A percentile compares a stretch with the other conserved stretches of the same genome.
Evolutionary conservation across 1,284 basidiomycete species (phyloP).

Genomic region (Cerioporus squamosus): DNA sequence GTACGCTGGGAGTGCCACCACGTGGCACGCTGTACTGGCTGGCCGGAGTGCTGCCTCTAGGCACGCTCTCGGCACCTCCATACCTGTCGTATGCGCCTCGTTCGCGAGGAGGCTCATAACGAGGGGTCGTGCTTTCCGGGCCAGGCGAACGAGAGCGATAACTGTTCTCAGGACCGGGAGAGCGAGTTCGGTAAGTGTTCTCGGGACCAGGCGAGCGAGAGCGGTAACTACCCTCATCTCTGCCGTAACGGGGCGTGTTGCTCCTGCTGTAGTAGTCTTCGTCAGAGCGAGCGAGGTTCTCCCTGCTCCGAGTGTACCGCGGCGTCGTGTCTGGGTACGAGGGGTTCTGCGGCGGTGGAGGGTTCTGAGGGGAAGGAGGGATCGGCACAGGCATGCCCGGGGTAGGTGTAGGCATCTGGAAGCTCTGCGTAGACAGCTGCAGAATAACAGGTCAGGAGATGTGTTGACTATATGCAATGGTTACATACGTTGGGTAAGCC

Average conservation of each 20-base stretch:
- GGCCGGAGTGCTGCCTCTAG: neutral
- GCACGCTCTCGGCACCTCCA: neutral
- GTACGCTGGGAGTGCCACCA: neutral
- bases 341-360: slow-evolving; percentile 13
- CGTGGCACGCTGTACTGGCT: neutral
- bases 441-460: neutral
- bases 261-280: slow-evolving; percentile 14
- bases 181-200: neutral
- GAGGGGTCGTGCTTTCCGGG: too few species aligned
- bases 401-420: slow-evolving; percentile 23
- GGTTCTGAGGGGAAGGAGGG: neutral
- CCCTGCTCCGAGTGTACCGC: slow-evolving; percentile 14
- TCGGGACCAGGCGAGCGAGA: neutral
- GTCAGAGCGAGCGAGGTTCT: slow-evolving; percentile 14
- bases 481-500: slow-evolving; percentile 14
- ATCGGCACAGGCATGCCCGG: slow-evolving; percentile 16
- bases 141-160: slow-evolving; percentile 6
- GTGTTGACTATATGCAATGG: neutral
- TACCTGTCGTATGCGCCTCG: neutral
- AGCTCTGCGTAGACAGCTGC: slow-evolving; percentile 21
- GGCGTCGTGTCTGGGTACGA: slow-evolving; percentile 16
- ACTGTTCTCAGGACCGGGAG: neutral
- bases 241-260: slow-evolving; percentile 6
- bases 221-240: slow-evolving; percentile 1
- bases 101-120: too few species aligned